phyloP scores from a whole-genome alignment of 768 basidiomycete species.

The Coprinopsis marcescibilis region DNA sequence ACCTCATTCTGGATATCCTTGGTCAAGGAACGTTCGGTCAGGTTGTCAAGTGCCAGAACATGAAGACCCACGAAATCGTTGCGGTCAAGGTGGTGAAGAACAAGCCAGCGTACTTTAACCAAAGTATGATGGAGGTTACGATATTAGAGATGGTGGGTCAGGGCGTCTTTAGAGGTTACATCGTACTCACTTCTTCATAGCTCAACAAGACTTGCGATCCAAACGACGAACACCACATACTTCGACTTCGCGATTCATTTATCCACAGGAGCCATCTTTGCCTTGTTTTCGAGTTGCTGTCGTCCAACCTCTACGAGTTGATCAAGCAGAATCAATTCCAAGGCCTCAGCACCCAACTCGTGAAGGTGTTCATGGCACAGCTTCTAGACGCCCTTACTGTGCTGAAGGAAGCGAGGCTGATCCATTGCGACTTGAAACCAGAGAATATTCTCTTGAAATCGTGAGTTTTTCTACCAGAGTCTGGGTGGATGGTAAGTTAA shows the following conservation, averaged over 20 bases:
- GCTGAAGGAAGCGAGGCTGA: conserved; percentile 90
- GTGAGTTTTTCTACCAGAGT: conserved; percentile 34
- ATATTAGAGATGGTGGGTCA: conserved; percentile 86
- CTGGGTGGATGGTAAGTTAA: conserved; percentile 4
- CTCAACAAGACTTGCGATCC: conserved; percentile 94
- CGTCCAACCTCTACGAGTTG: conserved; percentile 96
- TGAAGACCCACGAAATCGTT: conserved; percentile 98
- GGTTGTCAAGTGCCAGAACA: conserved; percentile 99
- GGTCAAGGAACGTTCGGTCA: conserved; percentile 99
- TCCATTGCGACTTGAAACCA: conserved; percentile 98
- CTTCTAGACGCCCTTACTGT: conserved; percentile 88
- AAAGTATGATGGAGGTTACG: conserved; percentile 99
- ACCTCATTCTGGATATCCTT: conserved; percentile 94
- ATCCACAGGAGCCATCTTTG: conserved; percentile 96
- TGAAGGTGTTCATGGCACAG: conserved; percentile 98
- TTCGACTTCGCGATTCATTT: conserved; percentile 92
- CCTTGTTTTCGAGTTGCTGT: conserved; percentile 94
- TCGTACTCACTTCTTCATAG: conserved; percentile 32
- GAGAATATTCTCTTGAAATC: conserved; percentile 98
- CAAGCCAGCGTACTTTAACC: conserved; percentile 99
- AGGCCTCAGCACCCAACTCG: conserved; percentile 91
- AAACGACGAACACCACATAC: conserved; percentile 92
- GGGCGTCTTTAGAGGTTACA: neutral
- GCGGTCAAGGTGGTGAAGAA: conserved; percentile 99
- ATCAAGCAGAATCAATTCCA: conserved; percentile 99